Percentiles rank a stretch among this genome's conserved stretches.
Evolutionary conservation across 139 green algal genomes (phyloP).

Genomic region (Tetratostichococcus sp.): DNA sequence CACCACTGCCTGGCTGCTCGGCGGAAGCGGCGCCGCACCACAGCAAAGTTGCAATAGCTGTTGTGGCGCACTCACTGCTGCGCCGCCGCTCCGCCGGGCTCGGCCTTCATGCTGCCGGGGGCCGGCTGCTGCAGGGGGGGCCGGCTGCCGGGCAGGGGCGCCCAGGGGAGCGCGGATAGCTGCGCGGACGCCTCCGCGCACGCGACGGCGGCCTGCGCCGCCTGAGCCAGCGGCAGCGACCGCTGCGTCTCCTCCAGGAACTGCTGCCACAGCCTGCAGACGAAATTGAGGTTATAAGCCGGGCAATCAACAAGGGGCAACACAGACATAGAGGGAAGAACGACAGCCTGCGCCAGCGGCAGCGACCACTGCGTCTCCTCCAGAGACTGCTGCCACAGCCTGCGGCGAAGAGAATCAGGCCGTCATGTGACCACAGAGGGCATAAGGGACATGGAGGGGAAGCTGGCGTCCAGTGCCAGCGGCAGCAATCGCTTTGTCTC

Average conservation of each 20-base stretch:
- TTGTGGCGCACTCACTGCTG: no score
- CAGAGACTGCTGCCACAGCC: constrained; percentile 14
- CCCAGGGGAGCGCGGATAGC: constrained; percentile 3
- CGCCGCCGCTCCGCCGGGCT: no score
- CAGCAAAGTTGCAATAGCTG: no score
- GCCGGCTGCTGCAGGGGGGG: not conserved
- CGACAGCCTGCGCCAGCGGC: constrained; percentile 5
- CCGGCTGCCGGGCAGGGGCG: not conserved
- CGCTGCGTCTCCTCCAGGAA: constrained; percentile 16
- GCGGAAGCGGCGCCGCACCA: no score
- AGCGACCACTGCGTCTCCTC: constrained; percentile 13
- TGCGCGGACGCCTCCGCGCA: not conserved
- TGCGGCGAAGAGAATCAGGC: not conserved
- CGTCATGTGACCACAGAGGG: no score
- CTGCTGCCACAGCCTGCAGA: constrained; percentile 8
- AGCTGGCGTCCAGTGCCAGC: constrained; percentile 1
- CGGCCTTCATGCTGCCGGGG: no score
- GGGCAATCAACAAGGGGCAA: no score
- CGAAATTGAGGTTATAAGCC: no score
- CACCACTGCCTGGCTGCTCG: no score
- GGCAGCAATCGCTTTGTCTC: constrained; percentile 9
- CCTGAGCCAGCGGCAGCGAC: constrained; percentile 5
- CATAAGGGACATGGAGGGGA: no score
- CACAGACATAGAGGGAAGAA: no score
- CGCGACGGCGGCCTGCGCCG: not conserved